A percentile compares a stretch with the other conserved stretches of the same genome.
These are phyloP conservation scores for Ilyonectria robusta DNA, from an alignment of 2,329 filamentous ascomycete genomes.

Conservation along the genomic window DNA sequence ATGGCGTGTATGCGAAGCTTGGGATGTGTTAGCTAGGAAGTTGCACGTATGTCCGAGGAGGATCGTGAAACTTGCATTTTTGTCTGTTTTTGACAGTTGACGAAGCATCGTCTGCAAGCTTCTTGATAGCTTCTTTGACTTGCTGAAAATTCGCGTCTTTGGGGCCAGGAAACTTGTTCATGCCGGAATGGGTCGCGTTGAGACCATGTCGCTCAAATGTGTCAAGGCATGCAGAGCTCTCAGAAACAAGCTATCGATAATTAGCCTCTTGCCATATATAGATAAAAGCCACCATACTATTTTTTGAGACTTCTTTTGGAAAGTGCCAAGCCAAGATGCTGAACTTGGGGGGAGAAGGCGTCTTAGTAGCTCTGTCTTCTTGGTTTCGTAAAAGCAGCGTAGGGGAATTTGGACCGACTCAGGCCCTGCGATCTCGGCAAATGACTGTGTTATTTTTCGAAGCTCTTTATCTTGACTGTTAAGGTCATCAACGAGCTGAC, in stretches of 20 bases:
- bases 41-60: too few species aligned
- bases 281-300: neutral
- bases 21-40: neutral
- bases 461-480: conserved; percentile 1
- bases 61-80: neutral
- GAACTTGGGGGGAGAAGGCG: neutral
- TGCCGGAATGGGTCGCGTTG: conserved; percentile 11
- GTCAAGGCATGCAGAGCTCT: conserved; percentile 5
- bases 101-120: neutral
- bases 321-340: neutral
- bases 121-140: conserved; percentile 2
- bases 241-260: neutral
- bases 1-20: neutral
- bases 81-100: neutral
- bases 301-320: neutral
- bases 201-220: neutral
- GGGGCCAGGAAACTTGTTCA: conserved; percentile 16
- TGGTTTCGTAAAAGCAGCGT: conserved; percentile 17
- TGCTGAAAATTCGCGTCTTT: conserved; percentile 1
- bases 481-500: conserved; percentile 8
- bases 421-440: conserved; percentile 2
- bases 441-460: neutral
- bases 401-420: conserved; percentile 8
- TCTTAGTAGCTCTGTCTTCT: conserved; percentile 6
- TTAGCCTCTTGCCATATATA: neutral